phyloP scores from a whole-genome alignment of 1,284 basidiomycete species.

The Sanghuangporus weigelae region DNA sequence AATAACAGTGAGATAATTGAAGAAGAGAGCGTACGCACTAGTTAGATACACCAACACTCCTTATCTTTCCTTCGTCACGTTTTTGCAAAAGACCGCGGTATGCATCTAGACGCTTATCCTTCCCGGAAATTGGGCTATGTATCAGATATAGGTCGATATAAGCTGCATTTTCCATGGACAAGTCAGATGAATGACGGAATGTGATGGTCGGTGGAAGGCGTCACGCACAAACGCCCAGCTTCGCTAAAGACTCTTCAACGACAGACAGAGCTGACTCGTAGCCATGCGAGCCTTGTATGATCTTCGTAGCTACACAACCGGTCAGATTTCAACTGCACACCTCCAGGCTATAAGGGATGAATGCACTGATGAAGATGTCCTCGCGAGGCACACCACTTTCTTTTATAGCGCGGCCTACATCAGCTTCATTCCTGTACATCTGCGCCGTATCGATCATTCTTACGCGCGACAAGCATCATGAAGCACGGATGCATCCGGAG shows the following conservation, averaged over 20 bases:
- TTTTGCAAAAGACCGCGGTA: constrained; percentile 37
- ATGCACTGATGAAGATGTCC: constrained; percentile 42
- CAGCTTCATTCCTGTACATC: constrained; percentile 49
- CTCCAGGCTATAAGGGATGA: not conserved
- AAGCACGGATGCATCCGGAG: no score
- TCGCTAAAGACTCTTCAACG: constrained; percentile 36
- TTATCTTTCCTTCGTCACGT: constrained; percentile 43
- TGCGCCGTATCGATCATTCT: constrained; percentile 42
- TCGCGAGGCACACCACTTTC: constrained; percentile 36
- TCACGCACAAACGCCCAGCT: constrained; percentile 33
- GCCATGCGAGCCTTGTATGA: constrained; percentile 32
- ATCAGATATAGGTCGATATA: constrained; percentile 55
- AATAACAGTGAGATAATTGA: not conserved
- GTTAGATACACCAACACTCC: constrained; percentile 54
- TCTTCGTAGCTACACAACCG: constrained; percentile 40
- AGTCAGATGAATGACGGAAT: not conserved
- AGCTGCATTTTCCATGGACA: constrained; percentile 22
- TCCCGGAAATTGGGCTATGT: constrained; percentile 41
- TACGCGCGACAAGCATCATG: not conserved
- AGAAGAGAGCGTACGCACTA: constrained; percentile 31
- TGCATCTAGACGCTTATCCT: constrained; percentile 34
- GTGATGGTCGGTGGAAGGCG: not conserved
- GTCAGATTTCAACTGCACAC: not conserved
- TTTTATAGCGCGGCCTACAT: constrained; percentile 40
- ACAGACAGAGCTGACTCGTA: constrained; percentile 33